These are phyloP conservation scores for Penicillium sp. DNA, from an alignment of 2,329 filamentous ascomycete genomes.

Conservation along the genomic window DNA sequence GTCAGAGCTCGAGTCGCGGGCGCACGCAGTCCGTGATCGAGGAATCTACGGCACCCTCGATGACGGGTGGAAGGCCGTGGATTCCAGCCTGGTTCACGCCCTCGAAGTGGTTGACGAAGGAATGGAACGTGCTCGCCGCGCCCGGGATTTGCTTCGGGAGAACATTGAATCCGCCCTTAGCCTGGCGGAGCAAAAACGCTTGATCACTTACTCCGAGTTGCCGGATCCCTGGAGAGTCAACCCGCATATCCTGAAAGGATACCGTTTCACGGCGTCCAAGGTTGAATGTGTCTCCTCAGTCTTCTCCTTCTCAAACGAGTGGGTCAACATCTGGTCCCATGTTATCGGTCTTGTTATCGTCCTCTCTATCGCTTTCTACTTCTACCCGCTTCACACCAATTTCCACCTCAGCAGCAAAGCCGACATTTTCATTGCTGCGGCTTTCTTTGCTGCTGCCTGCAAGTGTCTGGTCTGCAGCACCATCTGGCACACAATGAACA, in stretches of 20 bases:
- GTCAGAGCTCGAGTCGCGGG: constrained; percentile 78
- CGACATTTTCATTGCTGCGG: constrained; percentile 85
- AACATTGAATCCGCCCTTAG: constrained; percentile 77
- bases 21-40: constrained; percentile 75
- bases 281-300: constrained; percentile 83
- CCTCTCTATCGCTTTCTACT: constrained; percentile 87
- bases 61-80: constrained; percentile 76
- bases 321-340: constrained; percentile 98
- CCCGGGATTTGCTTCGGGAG: constrained; percentile 78
- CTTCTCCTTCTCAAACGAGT: constrained; percentile 85
- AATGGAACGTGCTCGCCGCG: constrained; percentile 77
- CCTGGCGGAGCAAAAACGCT: constrained; percentile 73
- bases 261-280: constrained; percentile 91
- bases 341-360: constrained; percentile 85
- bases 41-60: constrained; percentile 77
- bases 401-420: constrained; percentile 84
- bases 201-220: constrained; percentile 86
- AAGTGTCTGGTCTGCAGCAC: constrained; percentile 94
- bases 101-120: constrained; percentile 77
- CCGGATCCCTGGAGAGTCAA: constrained; percentile 93
- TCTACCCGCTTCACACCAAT: constrained; percentile 85
- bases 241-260: constrained; percentile 86
- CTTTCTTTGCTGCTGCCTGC: constrained; percentile 95
- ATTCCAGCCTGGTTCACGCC: constrained; percentile 74
- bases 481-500: constrained; percentile 99